Conservation (phyloP, 306 rosid genomes). For the Ochetophila trinervis region DNA sequence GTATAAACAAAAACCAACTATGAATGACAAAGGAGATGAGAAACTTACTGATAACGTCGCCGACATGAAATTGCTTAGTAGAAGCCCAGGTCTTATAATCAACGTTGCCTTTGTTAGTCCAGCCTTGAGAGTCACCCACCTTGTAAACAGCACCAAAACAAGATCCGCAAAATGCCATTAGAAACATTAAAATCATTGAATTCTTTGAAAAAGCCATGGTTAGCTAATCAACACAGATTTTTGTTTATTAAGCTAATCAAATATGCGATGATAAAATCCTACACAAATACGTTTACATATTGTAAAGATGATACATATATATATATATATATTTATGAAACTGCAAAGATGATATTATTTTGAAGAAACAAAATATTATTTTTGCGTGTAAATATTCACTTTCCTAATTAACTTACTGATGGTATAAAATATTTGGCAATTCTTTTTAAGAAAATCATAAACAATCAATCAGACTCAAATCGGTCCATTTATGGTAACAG, state of each 20-base stretch:
- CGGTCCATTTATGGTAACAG: too few relatives aligned
- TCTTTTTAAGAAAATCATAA: too few relatives aligned
- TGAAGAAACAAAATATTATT: too few relatives aligned
- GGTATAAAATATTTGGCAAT: too few relatives aligned
- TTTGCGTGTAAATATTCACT: too few relatives aligned
- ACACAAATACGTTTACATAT: too few relatives aligned
- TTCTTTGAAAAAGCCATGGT: slow-evolving; percentile 10
- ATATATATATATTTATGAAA: too few relatives aligned
- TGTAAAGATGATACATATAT: too few relatives aligned
- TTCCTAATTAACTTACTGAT: too few relatives aligned
- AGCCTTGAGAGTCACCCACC: slow-evolving; percentile 41
- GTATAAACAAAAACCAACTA: not conserved
- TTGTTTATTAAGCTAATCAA: too few relatives aligned
- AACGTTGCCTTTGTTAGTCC: slow-evolving; percentile 28
- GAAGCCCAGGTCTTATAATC: slow-evolving; percentile 34
- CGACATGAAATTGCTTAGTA: slow-evolving; percentile 23
- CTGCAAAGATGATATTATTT: too few relatives aligned
- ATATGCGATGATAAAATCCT: too few relatives aligned
- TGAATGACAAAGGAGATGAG: not conserved
- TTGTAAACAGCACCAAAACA: slow-evolving; percentile 30
- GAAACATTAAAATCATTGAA: not conserved
- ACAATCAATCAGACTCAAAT: not conserved
- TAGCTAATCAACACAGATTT: not conserved
- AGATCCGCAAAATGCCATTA: not conserved
- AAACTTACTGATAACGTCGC: slow-evolving; percentile 32